Base-by-base conservation (phyloP, 2,329 filamentous ascomycete genomes). In the Alternaria consortialis region DNA sequence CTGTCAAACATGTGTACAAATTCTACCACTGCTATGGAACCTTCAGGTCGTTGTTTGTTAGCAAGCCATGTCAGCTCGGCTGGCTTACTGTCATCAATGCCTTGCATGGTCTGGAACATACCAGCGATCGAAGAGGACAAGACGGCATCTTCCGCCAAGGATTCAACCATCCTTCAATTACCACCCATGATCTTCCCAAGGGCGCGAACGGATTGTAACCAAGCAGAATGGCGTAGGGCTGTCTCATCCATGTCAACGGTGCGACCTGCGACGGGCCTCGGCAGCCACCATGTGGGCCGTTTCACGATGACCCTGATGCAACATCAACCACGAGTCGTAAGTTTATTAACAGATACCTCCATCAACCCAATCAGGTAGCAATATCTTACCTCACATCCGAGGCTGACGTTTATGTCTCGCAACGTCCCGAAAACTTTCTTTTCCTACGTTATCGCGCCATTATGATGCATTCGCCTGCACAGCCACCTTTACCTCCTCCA, bases 401-500 rank as follows among this genome's bases (percentile, higher is more conserved):
- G 36, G 51, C 37, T 42, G 37, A 17, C 8, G 15, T 42, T 1
- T n/a, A 6, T 15, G 46, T 20, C 0, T 36, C 31, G 25, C 15
- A 7, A 42, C 13, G 37, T 27, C 20, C 5, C 2, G 27, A 12
- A 17, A 17, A 25, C 20, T 6, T 29, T 17, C 40, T 27, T 13
- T 36, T 44, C 15, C 37, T 17, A 43, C 7, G 36, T 3, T 44
- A 32, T 54, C 8, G 34, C 31, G 31, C 31, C 23, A 4, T 36
- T 2, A 36, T 3, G 1, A 25, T 15, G 46, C 23, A 39, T n/a
- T 58, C 4, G 55, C 53, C 43, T 25, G 51, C 36, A 64, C 53
- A 37, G 60, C 68, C 34, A 48, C 61, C 59, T 75, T 69, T 1
- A 76, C 75, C 39, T 76, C 75, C 31, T 72, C 65, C 27, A 59